phyloP scores from a whole-genome alignment of 2,329 filamentous ascomycete species.

The Scytalidium sp. region DNA sequence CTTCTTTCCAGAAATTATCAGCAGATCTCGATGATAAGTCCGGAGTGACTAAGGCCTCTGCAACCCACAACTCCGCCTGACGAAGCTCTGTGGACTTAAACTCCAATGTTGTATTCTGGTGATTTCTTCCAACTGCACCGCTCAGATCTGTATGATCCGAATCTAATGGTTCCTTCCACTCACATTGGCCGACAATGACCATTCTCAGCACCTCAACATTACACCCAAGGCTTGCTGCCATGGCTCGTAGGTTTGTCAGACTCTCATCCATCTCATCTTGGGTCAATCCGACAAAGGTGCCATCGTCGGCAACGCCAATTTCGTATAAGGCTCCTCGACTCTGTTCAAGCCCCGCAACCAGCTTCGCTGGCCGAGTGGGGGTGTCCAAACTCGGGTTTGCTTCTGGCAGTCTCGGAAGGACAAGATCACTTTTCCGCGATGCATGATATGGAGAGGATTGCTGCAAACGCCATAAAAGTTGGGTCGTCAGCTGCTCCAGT shows the following conservation, averaged over 20 bases:
- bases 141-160: conserved; percentile 7
- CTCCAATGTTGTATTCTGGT: conserved; percentile 4
- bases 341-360: conserved; percentile 81
- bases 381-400: conserved; percentile 44
- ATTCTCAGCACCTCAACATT: conserved; percentile 76
- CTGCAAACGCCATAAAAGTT: conserved; percentile 90
- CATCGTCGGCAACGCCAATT: conserved; percentile 94
- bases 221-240: conserved; percentile 92
- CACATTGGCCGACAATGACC: conserved; percentile 81
- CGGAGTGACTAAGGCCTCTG: conserved; percentile 85
- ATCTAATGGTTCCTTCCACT: conserved; percentile 50
- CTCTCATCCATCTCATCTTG: conserved; percentile 93
- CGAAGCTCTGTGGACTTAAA: conserved; percentile 19
- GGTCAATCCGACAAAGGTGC: conserved; percentile 81
- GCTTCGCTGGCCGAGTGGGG: conserved; percentile 49
- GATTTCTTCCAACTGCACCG: neutral
- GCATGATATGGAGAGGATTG: conserved; percentile 92
- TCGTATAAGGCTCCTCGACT: conserved; percentile 93
- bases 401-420: conserved; percentile 73
- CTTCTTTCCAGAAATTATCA: neutral
- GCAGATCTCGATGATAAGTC: conserved; percentile 45
- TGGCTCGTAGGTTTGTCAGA: conserved; percentile 76
- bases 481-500: conserved; percentile 88
- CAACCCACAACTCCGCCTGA: conserved; percentile 72
- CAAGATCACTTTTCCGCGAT: conserved; percentile 70